A percentile compares a stretch with the other conserved stretches of the same genome.
Conservation (phyloP, 768 basidiomycete species). For the Naganishia vishniacii region DNA sequence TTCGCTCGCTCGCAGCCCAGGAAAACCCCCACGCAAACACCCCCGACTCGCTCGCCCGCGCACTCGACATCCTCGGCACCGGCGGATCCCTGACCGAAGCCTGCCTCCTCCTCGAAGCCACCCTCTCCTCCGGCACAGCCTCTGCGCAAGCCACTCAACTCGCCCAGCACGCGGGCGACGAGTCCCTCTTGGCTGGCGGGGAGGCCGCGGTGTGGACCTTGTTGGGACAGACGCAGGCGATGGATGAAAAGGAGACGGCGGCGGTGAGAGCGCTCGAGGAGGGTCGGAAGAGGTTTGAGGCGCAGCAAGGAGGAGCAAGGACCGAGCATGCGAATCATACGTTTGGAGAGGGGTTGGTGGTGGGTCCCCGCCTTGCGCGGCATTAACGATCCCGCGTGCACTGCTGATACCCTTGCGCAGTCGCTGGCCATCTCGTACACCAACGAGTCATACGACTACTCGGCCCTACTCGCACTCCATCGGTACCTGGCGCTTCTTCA, state of each 20-base stretch:
- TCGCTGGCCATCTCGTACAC: conserved; percentile 93
- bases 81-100: conserved; percentile 86
- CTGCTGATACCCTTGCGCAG: conserved; percentile 51
- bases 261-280: conserved; percentile 51
- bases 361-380: conserved; percentile 16
- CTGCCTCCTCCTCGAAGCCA: conserved; percentile 79
- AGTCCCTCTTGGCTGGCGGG: conserved; percentile 55
- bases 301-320: conserved; percentile 19
- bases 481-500: conserved; percentile 70
- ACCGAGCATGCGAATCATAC: conserved; percentile 38
- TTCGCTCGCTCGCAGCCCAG: conserved; percentile 53
- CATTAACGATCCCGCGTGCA: neutral
- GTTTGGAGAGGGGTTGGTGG: conserved; percentile 34
- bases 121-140: conserved; percentile 52
- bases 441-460: conserved; percentile 84
- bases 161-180: conserved; percentile 59
- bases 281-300: conserved; percentile 36
- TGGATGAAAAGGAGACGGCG: conserved; percentile 52
- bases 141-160: conserved; percentile 12
- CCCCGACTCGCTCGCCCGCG: conserved; percentile 11
- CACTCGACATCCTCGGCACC: conserved; percentile 56
- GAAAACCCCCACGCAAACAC: conserved; percentile 62
- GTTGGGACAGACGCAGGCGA: conserved; percentile 72
- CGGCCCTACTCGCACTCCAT: conserved; percentile 75
- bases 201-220: conserved; percentile 85